These are phyloP conservation scores for Isatis tinctoria DNA, from an alignment of 345 rosid species.

Conservation along the genomic window DNA sequence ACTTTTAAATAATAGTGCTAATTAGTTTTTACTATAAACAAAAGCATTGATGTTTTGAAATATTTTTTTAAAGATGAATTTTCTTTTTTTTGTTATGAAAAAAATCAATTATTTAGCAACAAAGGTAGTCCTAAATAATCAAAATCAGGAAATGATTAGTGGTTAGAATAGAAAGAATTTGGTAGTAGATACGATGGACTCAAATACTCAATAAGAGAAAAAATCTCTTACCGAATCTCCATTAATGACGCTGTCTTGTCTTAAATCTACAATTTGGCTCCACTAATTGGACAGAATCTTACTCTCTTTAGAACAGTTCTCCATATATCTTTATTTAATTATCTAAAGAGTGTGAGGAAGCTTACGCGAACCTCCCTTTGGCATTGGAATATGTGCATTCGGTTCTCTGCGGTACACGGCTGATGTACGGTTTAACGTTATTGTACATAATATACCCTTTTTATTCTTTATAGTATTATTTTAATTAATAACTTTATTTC, in stretches of 20 bases:
- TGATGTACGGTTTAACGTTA: neutral
- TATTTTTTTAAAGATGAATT: too few relatives aligned
- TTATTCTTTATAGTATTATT: neutral
- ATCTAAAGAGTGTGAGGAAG: slow-evolving; percentile 34
- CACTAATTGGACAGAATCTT: slow-evolving; percentile 6
- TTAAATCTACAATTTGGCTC: slow-evolving; percentile 11
- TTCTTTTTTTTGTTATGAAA: too few relatives aligned
- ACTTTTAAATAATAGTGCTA: too few relatives aligned
- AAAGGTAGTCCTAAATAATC: neutral
- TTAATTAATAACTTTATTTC: neutral
- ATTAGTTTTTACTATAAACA: too few relatives aligned
- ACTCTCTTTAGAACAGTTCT: neutral
- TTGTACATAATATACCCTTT: neutral
- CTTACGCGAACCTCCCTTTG: slow-evolving; percentile 30
- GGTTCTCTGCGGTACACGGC: slow-evolving; percentile 19
- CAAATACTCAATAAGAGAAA: slow-evolving; percentile 42
- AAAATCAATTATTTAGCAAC: too few relatives aligned
- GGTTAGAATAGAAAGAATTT: slow-evolving; percentile 3
- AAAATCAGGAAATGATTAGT: slow-evolving; percentile 4
- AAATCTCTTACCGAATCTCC: slow-evolving; percentile 34
- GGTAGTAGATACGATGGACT: slow-evolving; percentile 55
- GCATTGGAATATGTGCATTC: slow-evolving; percentile 33
- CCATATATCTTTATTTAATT: neutral
- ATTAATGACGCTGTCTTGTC: slow-evolving; percentile 5
- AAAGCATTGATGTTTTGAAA: neutral